phyloP scores from a whole-genome alignment of 176 grass and related monocot genomes.

The Zizania latifolia region DNA sequence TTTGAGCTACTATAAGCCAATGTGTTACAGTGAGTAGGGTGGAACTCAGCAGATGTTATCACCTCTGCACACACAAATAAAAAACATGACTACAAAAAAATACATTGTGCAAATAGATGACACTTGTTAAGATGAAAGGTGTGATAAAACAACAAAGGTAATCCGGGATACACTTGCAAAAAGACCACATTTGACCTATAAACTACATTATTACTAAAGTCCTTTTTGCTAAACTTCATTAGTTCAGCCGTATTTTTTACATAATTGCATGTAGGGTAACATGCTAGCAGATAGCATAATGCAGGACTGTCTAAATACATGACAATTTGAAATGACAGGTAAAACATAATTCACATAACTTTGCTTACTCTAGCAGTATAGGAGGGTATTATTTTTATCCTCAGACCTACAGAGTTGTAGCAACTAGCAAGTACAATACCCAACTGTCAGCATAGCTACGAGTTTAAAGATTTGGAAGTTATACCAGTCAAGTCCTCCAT shows the following conservation, averaged over 20 bases:
- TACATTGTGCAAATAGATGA: not conserved
- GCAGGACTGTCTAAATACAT: not conserved
- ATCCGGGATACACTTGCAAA: conserved; percentile 15
- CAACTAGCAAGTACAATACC: conserved; percentile 3
- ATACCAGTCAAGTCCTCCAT: conserved; percentile 94
- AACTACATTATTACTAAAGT: conserved; percentile 14
- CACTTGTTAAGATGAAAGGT: not conserved
- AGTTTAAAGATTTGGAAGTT: conserved; percentile 23
- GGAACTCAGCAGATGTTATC: conserved; percentile 92
- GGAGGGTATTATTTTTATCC: not conserved
- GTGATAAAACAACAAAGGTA: conserved; percentile 7
- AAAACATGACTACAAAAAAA: conserved; percentile 28
- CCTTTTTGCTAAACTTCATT: not conserved
- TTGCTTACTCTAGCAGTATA: not conserved
- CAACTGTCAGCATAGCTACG: not conserved
- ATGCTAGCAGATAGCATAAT: not conserved
- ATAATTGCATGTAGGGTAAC: conserved; percentile 17
- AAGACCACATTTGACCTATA: conserved; percentile 5
- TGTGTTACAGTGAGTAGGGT: conserved; percentile 79
- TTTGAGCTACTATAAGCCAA: conserved; percentile 94
- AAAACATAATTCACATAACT: not conserved
- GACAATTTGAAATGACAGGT: not conserved
- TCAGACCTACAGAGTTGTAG: not conserved
- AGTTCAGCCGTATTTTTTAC: not conserved
- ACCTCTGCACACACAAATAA: conserved; percentile 69